Base-by-base conservation (phyloP, 306 rosid genomes). In the Malus sylvestris region DNA sequence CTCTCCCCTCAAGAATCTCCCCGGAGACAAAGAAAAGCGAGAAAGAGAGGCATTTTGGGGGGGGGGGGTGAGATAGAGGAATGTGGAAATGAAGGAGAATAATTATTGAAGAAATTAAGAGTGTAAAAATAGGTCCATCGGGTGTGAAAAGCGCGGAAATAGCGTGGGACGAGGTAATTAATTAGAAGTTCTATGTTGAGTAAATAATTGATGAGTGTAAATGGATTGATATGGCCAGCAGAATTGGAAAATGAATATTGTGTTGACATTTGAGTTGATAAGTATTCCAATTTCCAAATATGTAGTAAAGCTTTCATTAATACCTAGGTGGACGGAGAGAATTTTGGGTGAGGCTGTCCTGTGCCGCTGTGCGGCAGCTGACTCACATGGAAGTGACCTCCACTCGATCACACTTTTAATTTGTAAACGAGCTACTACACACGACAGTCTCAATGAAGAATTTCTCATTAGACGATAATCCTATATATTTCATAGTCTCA, bases 121-220 rank as follows among this genome's bases (percentile, higher is more conserved):
- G 30, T 4, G 25, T 62, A 46, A 69, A 71, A 60, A 70, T 77
- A 71, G 58, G 70, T 40, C n/a, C 22, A 67, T 45, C 0, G 53
- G 20, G 19, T 14, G 63, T 45, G 53, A 52, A 51, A 10, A 63
- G 46, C 62, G 78, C 82, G 79, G 49, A 35, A 80, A 15, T 8
- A 61, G 55, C 61, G 77, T 69, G n/a, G 40, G 32, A n/a, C 12
- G 22, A 5, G 51, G 59, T 70, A 49, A 40, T 74, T 59, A 67
- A 29, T 52, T 73, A 73, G 68, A 30, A 51, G 19, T 25, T 51
- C 84, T 76, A 75, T 63, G 73, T 70, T 70, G 52, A 29, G 80
- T 25, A 80, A 73, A 61, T 51, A 33, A 57, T 9, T 32, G 20
- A 64, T 59, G 67, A 57, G 35, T 64, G 55, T 45, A 30, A 70